Base-by-base conservation (phyloP, 1,284 basidiomycete species). In the Fomitiporia mediterranea region DNA sequence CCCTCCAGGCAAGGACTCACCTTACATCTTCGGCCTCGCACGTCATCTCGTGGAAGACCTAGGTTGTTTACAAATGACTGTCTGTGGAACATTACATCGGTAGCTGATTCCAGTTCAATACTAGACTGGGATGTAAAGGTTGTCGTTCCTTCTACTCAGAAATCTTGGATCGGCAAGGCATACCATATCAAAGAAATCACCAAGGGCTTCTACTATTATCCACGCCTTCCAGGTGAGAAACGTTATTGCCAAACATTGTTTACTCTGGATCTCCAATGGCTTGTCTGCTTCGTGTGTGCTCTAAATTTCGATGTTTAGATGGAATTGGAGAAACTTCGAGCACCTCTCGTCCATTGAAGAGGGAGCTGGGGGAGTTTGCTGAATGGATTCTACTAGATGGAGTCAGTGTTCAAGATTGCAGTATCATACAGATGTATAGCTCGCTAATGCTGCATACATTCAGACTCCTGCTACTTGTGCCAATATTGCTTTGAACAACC, bases 401-500 rank as follows among this genome's bases (percentile, higher is more conserved):
- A 13, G 92, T 94, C 70, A 65, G 83, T 65, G 30, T 39, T 38
- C 7, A 55, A 43, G 38, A 37, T 35, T 34, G 51, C 15, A 19
- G 54, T 21, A 42, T 51, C 25, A 37, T 32, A 51, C 19, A 51
- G n/a, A 11, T 8, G 27, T 5, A 42, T 25, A 25, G 42, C 9
- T n/a, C n/a, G n/a, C 25, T 47, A 48, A 30, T 46, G 21, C 17
- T 38, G 2, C 6, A n/a, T 7, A 55, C 56, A 35, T 64, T 37
- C 63, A 93, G 90, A 94, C 92, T 9, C 91, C 92, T 1, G 92
- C 94, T 2, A 91, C 93, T 1, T 97, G 94, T 68, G 78, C 91
- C 1, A 96, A 95, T 65, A 84, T 97, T 56, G 91, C 80, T 1
- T 72, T 97, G 42, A 89, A 96, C 68, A 96, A 96, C 66, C 66